These are phyloP conservation scores for Stylonectria norvegica DNA, from an alignment of 2,329 filamentous ascomycete genomes.

Conservation along the genomic window DNA sequence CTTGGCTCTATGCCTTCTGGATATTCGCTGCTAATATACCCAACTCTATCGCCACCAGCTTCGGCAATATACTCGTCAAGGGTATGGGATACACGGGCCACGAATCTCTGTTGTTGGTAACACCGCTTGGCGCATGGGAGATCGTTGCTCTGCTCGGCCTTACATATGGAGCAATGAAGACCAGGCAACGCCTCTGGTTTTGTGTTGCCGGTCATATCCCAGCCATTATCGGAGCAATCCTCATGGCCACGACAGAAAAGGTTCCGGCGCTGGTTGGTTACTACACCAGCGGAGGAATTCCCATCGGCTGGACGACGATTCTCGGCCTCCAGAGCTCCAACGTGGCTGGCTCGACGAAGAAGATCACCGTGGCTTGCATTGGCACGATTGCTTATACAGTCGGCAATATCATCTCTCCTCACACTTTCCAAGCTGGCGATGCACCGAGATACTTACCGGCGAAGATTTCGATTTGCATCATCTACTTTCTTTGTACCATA, in stretches of 20 bases:
- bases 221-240: conserved; percentile 16
- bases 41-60: conserved; percentile 16
- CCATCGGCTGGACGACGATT: conserved; percentile 21
- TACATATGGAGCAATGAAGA: conserved; percentile 15
- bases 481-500: conserved; percentile 18
- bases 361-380: conserved; percentile 20
- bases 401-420: conserved; percentile 21
- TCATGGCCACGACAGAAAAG: conserved; percentile 22
- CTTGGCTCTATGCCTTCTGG: conserved; percentile 21
- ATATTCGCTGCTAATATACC: conserved; percentile 21
- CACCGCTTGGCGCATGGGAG: conserved; percentile 16
- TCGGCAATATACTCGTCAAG: conserved; percentile 16
- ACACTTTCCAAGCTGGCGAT: conserved; percentile 19
- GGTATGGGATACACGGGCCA: conserved; percentile 13
- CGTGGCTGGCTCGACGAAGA: conserved; percentile 20
- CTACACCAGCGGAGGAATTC: conserved; percentile 18
- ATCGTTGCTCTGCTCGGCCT: conserved; percentile 14
- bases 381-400: conserved; percentile 19
- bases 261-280: conserved; percentile 19
- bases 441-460: conserved; percentile 17
- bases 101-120: conserved; percentile 13
- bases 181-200: conserved; percentile 12
- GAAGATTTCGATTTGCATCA: conserved; percentile 20
- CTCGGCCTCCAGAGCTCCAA: conserved; percentile 20
- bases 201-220: conserved; percentile 15